phyloP scores from a whole-genome alignment of 805 yeast species.

The Lipomyces japonicus region DNA sequence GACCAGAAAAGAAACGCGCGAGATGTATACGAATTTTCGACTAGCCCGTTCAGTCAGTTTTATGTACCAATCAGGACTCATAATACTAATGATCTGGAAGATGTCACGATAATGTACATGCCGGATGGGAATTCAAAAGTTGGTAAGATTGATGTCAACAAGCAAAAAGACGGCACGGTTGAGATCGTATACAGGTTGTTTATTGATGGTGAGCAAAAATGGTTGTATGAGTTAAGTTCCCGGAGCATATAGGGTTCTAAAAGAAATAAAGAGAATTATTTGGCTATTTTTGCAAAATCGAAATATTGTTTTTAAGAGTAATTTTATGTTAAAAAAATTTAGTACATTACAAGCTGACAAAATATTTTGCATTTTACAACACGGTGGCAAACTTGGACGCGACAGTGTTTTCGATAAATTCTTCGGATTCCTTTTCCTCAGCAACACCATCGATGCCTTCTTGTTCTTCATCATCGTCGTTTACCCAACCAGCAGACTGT shows the following conservation, averaged over 20 bases:
- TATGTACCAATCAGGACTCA: slow-evolving; percentile 28
- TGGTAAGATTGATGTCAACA: slow-evolving; percentile 25
- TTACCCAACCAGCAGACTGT: slow-evolving; percentile 77
- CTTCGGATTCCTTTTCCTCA: slow-evolving; percentile 16
- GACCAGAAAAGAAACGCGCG: neutral
- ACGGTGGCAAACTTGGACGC: neutral
- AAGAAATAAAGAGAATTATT: no score
- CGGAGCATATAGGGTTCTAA: no score
- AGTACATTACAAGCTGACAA: neutral
- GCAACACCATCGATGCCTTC: slow-evolving; percentile 13
- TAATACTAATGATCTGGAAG: slow-evolving; percentile 19
- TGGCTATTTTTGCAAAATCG: no score
- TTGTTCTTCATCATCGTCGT: slow-evolving; percentile 27
- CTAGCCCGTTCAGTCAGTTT: slow-evolving; percentile 31
- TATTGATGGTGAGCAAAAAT: slow-evolving; percentile 20
- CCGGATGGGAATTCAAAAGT: slow-evolving; percentile 28
- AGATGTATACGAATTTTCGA: slow-evolving; percentile 30
- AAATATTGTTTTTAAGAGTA: no score
- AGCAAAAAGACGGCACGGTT: slow-evolving; percentile 3
- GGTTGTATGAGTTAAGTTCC: slow-evolving; percentile 12
- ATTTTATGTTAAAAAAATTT: no score
- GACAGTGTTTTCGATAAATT: slow-evolving; percentile 2
- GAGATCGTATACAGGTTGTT: slow-evolving; percentile 7
- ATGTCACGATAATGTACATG: slow-evolving; percentile 27
- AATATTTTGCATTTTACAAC: no score